Percentiles rank a stretch among this genome's conserved stretches.
Evolutionary conservation across 352 stramenopile species (phyloP).

Genomic region (Elongisporangium undulatum): DNA sequence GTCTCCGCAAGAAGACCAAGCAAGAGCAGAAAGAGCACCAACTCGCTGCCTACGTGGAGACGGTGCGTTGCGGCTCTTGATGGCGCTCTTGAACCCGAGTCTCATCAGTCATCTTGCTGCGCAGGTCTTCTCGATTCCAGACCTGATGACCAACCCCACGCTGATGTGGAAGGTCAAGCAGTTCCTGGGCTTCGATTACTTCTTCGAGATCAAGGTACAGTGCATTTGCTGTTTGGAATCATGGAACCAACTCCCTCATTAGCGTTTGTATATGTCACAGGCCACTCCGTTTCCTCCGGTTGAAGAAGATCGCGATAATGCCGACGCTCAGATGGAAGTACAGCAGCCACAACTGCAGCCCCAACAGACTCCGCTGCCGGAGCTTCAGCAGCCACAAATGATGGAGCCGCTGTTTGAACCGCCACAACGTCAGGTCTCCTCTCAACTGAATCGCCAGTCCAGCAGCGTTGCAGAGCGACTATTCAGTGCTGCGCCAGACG

Average conservation of each 20-base stretch:
- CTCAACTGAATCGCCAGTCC: background rate
- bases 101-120: slow-evolving; percentile 1
- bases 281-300: background rate
- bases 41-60: slow-evolving; percentile 64
- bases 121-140: slow-evolving; percentile 50
- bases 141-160: slow-evolving; percentile 30
- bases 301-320: background rate
- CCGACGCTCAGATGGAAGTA: background rate
- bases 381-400: background rate
- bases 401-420: background rate
- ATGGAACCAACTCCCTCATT: background rate
- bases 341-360: background rate
- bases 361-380: background rate
- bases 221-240: background rate
- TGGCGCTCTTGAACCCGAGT: background rate
- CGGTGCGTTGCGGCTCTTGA: slow-evolving; percentile 21
- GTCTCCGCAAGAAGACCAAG: slow-evolving; percentile 60
- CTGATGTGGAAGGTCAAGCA: slow-evolving; percentile 39
- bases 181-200: slow-evolving; percentile 63
- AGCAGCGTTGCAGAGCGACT: background rate
- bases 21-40: slow-evolving; percentile 70
- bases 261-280: background rate
- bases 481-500: background rate
- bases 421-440: background rate
- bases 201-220: slow-evolving; percentile 49